Base-by-base conservation (phyloP, 2,329 filamentous ascomycete species). In the Canariomyces notabilis region DNA sequence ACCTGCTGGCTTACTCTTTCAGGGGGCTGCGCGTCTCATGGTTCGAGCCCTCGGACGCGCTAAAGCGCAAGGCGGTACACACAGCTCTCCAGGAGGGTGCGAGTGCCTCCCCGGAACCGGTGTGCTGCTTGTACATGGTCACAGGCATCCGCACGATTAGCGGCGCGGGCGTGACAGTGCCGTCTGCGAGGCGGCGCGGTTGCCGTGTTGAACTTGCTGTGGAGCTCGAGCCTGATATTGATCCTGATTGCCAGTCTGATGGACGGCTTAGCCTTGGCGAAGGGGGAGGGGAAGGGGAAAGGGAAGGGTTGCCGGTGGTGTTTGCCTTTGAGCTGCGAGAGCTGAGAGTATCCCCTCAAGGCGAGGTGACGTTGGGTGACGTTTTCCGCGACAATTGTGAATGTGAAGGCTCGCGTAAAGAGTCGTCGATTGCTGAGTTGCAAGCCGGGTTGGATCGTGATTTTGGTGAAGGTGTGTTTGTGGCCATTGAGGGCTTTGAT, bases 121-220 rank as follows among this genome's bases (percentile, higher is more conserved):
- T n/a, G n/a, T n/a, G n/a, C n/a, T n/a, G n/a, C n/a, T n/a, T 49
- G 20, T 53, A 46, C 38, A 46, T 53, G 42, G 33, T 53, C 18
- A 49, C 22, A 11, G 51, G 45, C 2, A 11, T 51, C 39, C 51
- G 49, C 37, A 44, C 48, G 1, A 32, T 51, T 12, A n/a, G 19
- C 3, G 51, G 51, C 33, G 51, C 48, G 2, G 22, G 42, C 36
- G 48, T 53, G 23, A 49, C 32, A 5, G 35, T 33, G 2, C 11
- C 23, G 9, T 47, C 42, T 7, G 21, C 37, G 20, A 49, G 38
- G 42, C 42, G 48, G 2, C 29, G 4, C 5, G 51, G 36, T 8
- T 53, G 51, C 48, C 33, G 19, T 11, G 39, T 51, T 5, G 23
- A 16, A 4, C 21, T 51, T 20, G 35, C 32, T 22, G 48, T 53